A percentile compares a stretch with the other conserved stretches of the same genome.
Conservation (phyloP, 2,329 filamentous ascomycete species). For the Aspergillus bombycis region DNA sequence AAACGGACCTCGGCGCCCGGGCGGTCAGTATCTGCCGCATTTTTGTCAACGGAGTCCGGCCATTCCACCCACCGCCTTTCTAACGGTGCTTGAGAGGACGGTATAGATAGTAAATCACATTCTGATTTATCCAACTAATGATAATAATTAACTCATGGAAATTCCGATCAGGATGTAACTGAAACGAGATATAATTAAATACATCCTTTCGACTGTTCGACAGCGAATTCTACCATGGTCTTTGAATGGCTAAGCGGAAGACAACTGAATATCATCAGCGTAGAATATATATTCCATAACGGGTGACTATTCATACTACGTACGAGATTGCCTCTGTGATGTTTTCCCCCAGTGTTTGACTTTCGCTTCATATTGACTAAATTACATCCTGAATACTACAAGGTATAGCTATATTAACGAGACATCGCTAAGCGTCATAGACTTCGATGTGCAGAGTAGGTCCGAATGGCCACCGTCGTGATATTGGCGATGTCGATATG, state of each 20-base stretch:
- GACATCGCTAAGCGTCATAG: not conserved
- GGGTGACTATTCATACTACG: not conserved
- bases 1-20: not conserved
- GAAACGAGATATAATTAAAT: not conserved
- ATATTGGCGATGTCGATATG: not conserved
- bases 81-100: too few species aligned
- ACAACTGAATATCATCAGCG: too few species aligned
- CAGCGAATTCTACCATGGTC: not conserved
- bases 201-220: not conserved
- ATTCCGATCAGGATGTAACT: too few species aligned
- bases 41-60: not conserved
- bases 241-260: not conserved
- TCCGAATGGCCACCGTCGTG: not conserved
- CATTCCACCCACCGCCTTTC: not conserved
- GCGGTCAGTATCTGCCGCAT: not conserved
- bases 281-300: not conserved
- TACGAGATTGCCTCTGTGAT: not conserved
- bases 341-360: too few species aligned
- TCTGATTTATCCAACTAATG: too few species aligned
- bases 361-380: not conserved
- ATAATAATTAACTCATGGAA: too few species aligned
- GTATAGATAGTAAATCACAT: too few species aligned
- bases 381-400: not conserved
- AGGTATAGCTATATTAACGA: not conserved
- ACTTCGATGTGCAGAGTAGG: not conserved